Evolutionary conservation across 2,329 filamentous ascomycete species (phyloP).

Genomic region (Beauveria sp.): DNA sequence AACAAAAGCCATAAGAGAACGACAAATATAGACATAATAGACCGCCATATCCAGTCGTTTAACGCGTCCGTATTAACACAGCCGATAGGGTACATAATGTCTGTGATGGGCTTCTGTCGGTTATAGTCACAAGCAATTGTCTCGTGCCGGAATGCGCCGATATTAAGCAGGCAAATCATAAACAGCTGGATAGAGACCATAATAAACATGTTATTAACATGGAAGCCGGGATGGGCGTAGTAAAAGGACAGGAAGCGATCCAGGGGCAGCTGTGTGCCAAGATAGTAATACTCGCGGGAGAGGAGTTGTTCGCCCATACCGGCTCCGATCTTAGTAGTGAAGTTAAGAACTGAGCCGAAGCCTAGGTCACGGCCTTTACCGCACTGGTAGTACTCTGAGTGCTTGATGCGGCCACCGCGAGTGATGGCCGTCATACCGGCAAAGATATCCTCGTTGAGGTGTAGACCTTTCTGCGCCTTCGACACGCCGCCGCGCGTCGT

Average conservation of each 20-base stretch:
- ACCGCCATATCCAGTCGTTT: conserved; percentile 87
- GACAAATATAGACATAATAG: conserved; percentile 94
- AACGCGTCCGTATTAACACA: conserved; percentile 86
- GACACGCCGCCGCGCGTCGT: conserved; percentile 96
- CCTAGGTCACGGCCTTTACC: conserved; percentile 99
- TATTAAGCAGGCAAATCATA: conserved; percentile 87
- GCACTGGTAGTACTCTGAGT: conserved; percentile 99
- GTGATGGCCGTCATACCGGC: conserved; percentile 95
- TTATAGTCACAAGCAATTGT: conserved; percentile 84
- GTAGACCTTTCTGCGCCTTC: conserved; percentile 96
- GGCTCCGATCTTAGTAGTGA: conserved; percentile 99
- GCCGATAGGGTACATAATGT: conserved; percentile 77
- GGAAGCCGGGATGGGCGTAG: conserved; percentile 98
- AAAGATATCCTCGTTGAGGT: conserved; percentile 99
- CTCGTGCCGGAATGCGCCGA: conserved; percentile 81
- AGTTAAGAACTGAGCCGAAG: conserved; percentile 98
- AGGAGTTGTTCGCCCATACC: conserved; percentile 99
- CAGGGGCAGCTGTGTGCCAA: conserved; percentile 91
- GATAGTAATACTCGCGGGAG: conserved; percentile 97
- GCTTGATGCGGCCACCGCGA: conserved; percentile 97
- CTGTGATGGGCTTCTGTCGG: conserved; percentile 77
- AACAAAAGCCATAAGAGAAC: conserved; percentile 95
- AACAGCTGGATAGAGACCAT: conserved; percentile 98
- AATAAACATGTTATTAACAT: conserved; percentile 99
- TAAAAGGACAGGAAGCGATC: conserved; percentile 99